Evolutionary conservation across 75 land plant genomes (phyloP).

Genomic region (Picea glauca): DNA sequence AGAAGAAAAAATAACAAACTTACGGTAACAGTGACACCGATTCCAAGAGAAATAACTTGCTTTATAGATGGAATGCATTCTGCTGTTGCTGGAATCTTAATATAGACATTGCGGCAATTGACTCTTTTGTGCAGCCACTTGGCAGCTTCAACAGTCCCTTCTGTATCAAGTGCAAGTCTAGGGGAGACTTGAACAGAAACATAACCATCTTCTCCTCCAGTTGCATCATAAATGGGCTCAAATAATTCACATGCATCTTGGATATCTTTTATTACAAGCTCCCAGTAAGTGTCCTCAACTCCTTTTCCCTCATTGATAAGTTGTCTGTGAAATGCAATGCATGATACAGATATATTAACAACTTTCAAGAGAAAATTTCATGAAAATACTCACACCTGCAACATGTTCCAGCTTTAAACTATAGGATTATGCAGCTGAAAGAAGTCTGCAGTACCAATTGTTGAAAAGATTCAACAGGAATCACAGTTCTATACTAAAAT

Average conservation of each 20-base stretch:
- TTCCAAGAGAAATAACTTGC: constrained; percentile 69
- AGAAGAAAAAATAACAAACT: constrained; percentile 21
- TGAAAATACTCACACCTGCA: neutral
- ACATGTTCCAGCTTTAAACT: neutral
- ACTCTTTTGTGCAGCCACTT: constrained; percentile 88
- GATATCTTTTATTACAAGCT: constrained; percentile 88
- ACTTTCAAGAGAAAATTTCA: neutral
- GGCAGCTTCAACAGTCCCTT: constrained; percentile 83
- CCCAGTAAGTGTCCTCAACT: constrained; percentile 91
- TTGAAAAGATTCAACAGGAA: neutral
- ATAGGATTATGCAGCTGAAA: neutral
- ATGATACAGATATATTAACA: neutral
- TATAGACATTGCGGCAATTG: constrained; percentile 76
- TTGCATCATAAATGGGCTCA: constrained; percentile 70
- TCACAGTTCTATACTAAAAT: neutral
- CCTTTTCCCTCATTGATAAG: constrained; percentile 76
- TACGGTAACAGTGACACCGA: constrained; percentile 96
- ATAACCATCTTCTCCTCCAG: constrained; percentile 89
- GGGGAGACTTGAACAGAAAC: constrained; percentile 98
- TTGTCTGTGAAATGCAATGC: constrained; percentile 38
- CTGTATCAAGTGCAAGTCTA: constrained; percentile 74
- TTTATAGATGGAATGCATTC: constrained; percentile 78
- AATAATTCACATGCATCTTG: constrained; percentile 97
- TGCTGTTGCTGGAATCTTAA: constrained; percentile 94
- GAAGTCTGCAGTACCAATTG: neutral